phyloP scores from a whole-genome alignment of 495 filamentous ascomycete species.

The Penicillium manginii region DNA sequence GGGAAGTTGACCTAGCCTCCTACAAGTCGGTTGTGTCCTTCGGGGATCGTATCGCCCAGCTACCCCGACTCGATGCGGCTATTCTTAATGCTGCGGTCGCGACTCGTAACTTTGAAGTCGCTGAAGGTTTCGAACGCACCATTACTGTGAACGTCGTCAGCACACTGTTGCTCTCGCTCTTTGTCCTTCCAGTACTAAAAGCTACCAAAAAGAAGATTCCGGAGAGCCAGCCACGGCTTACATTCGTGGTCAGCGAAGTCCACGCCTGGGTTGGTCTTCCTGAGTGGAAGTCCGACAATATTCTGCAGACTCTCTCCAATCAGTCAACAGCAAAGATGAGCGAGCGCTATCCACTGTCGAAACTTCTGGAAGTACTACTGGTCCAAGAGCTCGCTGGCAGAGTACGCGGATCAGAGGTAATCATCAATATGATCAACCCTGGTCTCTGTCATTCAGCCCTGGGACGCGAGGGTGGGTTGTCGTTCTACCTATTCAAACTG shows the following conservation, averaged over 20 bases:
- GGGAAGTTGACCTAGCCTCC: slow-evolving; percentile 57
- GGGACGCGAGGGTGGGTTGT: slow-evolving; percentile 31
- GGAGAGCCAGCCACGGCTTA: slow-evolving; percentile 27
- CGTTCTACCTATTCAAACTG: slow-evolving; percentile 21
- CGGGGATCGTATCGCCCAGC: slow-evolving; percentile 33
- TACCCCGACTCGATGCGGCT: slow-evolving; percentile 44
- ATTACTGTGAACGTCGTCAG: slow-evolving; percentile 60
- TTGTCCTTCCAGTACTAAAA: slow-evolving; percentile 48
- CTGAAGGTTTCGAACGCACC: slow-evolving; percentile 48
- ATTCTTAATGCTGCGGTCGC: slow-evolving; percentile 52
- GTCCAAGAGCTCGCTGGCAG: slow-evolving; percentile 48
- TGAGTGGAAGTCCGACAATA: slow-evolving; percentile 33
- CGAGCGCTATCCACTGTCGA: slow-evolving; percentile 50
- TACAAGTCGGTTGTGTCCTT: slow-evolving; percentile 44
- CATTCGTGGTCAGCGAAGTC: slow-evolving; percentile 44
- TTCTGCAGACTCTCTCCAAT: slow-evolving; percentile 40
- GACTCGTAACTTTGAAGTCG: slow-evolving; percentile 21
- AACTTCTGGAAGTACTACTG: slow-evolving; percentile 55
- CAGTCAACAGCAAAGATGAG: slow-evolving; percentile 27
- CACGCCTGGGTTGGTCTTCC: slow-evolving; percentile 39
- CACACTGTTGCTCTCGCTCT: slow-evolving; percentile 49
- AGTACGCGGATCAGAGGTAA: slow-evolving; percentile 39
- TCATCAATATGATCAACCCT: slow-evolving; percentile 58
- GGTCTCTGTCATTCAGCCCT: slow-evolving; percentile 54
- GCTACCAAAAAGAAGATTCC: slow-evolving; percentile 29